Percentiles rank a stretch among this genome's conserved stretches.
These are phyloP conservation scores for Carpediemonas membranifera DNA, from an alignment of 78 protist genomes.

Conservation along the genomic window DNA sequence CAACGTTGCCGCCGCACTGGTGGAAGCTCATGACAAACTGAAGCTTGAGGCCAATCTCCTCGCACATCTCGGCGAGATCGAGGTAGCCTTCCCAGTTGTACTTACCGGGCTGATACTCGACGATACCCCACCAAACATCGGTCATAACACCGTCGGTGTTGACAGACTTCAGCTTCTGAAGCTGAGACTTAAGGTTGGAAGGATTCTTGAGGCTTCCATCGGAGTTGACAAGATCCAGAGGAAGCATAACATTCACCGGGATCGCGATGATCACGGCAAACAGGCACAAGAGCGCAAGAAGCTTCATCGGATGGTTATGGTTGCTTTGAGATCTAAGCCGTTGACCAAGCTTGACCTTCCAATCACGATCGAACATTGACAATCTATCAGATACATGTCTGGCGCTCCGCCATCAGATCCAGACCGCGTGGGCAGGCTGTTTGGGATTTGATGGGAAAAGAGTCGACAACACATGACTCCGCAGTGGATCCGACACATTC, in stretches of 20 bases:
- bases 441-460: no score
- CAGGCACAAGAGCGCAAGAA: no score
- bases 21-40: conserved; percentile 52
- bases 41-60: conserved; percentile 34
- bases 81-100: conserved; percentile 21
- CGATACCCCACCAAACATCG: conserved; percentile 80
- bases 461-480: no score
- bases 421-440: no score
- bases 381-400: no score
- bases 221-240: conserved; percentile 33
- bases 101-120: conserved; percentile 31
- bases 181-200: conserved; percentile 1
- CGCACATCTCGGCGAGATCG: conserved; percentile 24
- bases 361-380: no score
- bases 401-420: no score
- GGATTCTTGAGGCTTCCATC: conserved; percentile 25
- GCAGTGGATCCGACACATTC: no score
- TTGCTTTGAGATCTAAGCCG: no score
- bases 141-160: conserved; percentile 57
- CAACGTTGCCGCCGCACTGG: conserved; percentile 69
- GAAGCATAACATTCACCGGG: conserved; percentile 50
- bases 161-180: conserved; percentile 28
- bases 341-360: no score
- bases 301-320: no score
- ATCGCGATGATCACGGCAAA: not conserved